Evolutionary conservation across 805 yeast species (phyloP).

Genomic region (Schwanniomyces pseudopolymorphus): DNA sequence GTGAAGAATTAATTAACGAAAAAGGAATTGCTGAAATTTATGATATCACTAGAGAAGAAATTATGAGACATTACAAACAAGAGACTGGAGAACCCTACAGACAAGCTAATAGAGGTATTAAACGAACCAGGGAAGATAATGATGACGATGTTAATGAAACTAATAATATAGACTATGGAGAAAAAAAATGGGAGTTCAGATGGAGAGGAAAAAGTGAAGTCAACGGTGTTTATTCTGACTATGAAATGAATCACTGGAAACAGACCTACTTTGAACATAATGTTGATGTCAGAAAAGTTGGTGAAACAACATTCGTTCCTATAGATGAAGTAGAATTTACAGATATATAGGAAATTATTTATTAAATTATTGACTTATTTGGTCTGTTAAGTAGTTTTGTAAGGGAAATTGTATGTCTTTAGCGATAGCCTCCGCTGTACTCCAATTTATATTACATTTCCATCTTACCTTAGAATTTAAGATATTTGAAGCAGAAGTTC

Average conservation of each 20-base stretch:
- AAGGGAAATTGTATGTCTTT: slow-evolving; percentile 65
- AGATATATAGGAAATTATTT: background rate
- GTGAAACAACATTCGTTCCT: slow-evolving; percentile 21
- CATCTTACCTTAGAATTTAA: slow-evolving; percentile 71
- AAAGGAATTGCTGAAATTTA: slow-evolving; percentile 47
- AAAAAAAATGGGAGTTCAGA: slow-evolving; percentile 37
- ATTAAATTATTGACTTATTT: slow-evolving; percentile 1
- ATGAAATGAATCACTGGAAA: slow-evolving; percentile 59
- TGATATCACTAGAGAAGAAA: slow-evolving; percentile 56
- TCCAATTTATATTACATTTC: slow-evolving; percentile 77
- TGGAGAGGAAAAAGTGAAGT: slow-evolving; percentile 41
- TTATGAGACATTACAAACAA: slow-evolving; percentile 33
- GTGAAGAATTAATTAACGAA: slow-evolving; percentile 43
- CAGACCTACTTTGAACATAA: slow-evolving; percentile 46
- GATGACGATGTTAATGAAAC: slow-evolving; percentile 15
- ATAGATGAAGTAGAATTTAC: slow-evolving; percentile 23
- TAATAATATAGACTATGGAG: slow-evolving; percentile 25
- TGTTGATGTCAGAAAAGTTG: slow-evolving; percentile 41
- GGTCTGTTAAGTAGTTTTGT: slow-evolving; percentile 50
- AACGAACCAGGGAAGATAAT: slow-evolving; percentile 16
- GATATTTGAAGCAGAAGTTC: slow-evolving; percentile 47
- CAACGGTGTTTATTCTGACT: slow-evolving; percentile 49
- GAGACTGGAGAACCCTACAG: slow-evolving; percentile 23
- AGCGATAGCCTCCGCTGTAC: slow-evolving; percentile 58
- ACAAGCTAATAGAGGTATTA: slow-evolving; percentile 14